phyloP scores from a whole-genome alignment of 2,329 filamentous ascomycete species.

The Chaetomiaceae sp. region DNA sequence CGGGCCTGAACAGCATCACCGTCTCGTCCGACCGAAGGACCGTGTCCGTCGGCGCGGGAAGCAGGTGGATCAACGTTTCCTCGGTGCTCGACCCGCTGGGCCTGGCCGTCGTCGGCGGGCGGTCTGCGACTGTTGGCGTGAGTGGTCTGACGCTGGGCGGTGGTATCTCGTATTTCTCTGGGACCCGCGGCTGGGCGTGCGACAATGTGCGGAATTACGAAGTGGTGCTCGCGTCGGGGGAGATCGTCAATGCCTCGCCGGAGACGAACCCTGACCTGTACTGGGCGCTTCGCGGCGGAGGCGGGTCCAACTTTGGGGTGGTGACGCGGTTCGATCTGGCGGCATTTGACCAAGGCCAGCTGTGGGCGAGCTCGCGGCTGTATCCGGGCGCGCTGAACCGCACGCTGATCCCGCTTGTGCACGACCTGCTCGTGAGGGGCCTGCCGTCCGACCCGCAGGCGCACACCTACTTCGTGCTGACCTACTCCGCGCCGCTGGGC shows the following conservation, averaged over 20 bases:
- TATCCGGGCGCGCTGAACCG: conserved; percentile 40
- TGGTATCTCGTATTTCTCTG: conserved; percentile 47
- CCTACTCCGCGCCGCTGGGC: conserved; percentile 6
- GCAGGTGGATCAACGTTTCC: conserved; percentile 43
- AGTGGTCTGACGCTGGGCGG: conserved; percentile 43
- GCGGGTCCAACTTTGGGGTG: conserved; percentile 23
- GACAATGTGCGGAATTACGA: conserved; percentile 43
- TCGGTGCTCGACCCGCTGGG: conserved; percentile 36
- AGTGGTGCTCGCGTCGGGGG: conserved; percentile 44
- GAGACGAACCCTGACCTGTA: conserved; percentile 38
- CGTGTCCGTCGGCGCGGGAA: conserved; percentile 41
- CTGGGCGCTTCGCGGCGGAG: conserved; percentile 32
- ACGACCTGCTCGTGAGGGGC: conserved; percentile 17
- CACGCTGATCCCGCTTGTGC: conserved; percentile 28
- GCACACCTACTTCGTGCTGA: conserved; percentile 21
- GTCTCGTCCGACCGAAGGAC: conserved; percentile 32
- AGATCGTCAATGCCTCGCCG: conserved; percentile 39
- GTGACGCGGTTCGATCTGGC: conserved; percentile 23
- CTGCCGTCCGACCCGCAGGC: conserved; percentile 16
- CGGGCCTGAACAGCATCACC: conserved; percentile 34
- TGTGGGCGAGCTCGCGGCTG: conserved; percentile 35
- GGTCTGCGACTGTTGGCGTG: conserved; percentile 40
- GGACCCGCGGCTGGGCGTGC: conserved; percentile 42
- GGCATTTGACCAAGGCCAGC: conserved; percentile 15
- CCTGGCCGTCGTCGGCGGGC: conserved; percentile 41